Evolutionary conservation across 164 flowering plant species (phyloP).

Genomic region (Vitis riparia): DNA sequence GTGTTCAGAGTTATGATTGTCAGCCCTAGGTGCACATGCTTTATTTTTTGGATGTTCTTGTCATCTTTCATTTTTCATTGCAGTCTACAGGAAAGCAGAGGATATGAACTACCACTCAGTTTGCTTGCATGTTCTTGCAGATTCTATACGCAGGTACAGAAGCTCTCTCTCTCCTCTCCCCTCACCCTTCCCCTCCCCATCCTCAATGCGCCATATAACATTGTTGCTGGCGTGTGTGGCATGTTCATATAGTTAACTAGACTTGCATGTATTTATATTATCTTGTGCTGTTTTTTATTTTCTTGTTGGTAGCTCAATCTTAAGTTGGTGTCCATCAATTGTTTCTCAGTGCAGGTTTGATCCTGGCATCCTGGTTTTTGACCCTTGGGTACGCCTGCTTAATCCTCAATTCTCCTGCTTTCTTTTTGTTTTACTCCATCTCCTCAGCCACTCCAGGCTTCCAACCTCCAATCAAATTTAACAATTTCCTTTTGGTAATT

Average conservation of each 20-base stretch:
- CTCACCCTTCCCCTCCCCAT: not conserved
- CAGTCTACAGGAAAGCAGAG: constrained; percentile 94
- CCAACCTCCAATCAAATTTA: too few species aligned
- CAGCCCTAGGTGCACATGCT: not conserved
- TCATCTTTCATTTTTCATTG: constrained; percentile 20
- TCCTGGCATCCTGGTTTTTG: constrained; percentile 91
- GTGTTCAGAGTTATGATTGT: too few species aligned
- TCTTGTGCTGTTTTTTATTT: not conserved
- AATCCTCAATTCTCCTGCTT: not conserved
- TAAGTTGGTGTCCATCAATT: constrained; percentile 20
- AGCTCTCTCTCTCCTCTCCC: constrained; percentile 9
- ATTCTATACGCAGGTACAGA: constrained; percentile 91
- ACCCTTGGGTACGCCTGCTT: constrained; percentile 67
- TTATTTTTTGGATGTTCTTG: not conserved
- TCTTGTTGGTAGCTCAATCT: constrained; percentile 10
- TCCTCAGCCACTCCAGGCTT: not conserved
- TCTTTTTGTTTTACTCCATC: not conserved
- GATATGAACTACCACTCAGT: constrained; percentile 97
- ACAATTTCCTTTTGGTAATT: not conserved
- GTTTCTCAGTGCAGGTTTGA: constrained; percentile 91
- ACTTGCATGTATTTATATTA: not conserved
- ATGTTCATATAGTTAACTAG: too few species aligned
- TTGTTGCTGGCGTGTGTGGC: too few species aligned
- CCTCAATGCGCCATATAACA: too few species aligned
- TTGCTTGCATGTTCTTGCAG: constrained; percentile 96